Percentiles rank a stretch among this genome's conserved stretches.
phyloP scores from a whole-genome alignment of 371 early-diverging fungal species.

The Mucor circinelloides region DNA sequence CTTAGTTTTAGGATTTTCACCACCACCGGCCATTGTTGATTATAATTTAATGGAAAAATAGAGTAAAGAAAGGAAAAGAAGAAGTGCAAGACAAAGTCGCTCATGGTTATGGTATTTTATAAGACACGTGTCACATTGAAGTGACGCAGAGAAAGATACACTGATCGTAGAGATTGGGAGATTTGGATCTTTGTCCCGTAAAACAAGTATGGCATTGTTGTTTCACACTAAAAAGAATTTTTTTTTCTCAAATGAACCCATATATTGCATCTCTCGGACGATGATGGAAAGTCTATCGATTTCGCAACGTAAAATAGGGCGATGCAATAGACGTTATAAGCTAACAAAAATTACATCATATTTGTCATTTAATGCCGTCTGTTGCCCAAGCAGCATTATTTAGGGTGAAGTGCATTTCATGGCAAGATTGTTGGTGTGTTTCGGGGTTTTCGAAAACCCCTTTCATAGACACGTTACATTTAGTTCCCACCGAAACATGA shows the following conservation, averaged over 20 bases:
- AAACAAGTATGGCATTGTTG: not conserved
- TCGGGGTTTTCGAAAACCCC: not conserved
- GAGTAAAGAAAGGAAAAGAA: constrained; percentile 5
- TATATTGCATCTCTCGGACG: too few relatives aligned
- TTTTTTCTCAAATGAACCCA: not conserved
- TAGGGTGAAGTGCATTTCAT: too few relatives aligned
- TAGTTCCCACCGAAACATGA: not conserved
- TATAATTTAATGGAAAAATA: constrained; percentile 2
- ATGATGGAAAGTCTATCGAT: too few relatives aligned
- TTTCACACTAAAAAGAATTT: too few relatives aligned
- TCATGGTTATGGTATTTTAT: constrained; percentile 6
- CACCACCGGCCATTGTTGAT: constrained; percentile 53
- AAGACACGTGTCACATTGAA: constrained; percentile 16
- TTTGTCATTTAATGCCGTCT: not conserved
- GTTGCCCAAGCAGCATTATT: not conserved
- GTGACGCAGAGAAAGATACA: constrained; percentile 11
- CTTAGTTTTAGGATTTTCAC: constrained; percentile 50
- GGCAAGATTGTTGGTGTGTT: too few relatives aligned
- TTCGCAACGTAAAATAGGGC: too few relatives aligned
- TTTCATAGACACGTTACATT: not conserved
- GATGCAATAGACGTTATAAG: not conserved
- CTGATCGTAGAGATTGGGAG: not conserved
- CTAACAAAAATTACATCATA: not conserved
- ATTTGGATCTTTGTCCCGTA: not conserved
- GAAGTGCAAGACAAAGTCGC: not conserved